phyloP scores from a whole-genome alignment of 139 green algal genomes.

The Coelastrella sp. region DNA sequence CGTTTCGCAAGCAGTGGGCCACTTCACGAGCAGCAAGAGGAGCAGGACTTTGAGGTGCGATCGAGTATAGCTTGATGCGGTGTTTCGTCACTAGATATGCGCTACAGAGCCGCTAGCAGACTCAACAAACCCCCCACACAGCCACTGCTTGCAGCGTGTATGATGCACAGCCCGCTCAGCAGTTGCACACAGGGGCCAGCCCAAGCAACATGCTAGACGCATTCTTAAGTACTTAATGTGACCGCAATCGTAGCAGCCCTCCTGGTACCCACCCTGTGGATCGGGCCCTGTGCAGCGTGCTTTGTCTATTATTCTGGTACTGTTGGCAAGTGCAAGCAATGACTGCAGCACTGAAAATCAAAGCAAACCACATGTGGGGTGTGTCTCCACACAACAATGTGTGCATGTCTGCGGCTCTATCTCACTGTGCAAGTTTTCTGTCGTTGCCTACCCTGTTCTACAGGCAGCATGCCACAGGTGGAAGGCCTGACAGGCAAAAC shows the following conservation, averaged over 20 bases:
- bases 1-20: neutral
- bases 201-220: too few species aligned
- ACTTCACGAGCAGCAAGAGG: neutral
- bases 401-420: neutral
- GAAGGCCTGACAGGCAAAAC: conserved; percentile 66
- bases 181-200: too few species aligned
- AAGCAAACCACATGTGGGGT: too few species aligned
- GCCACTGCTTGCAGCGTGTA: neutral
- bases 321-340: neutral
- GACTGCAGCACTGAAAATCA: neutral
- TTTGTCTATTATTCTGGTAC: too few species aligned
- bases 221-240: too few species aligned
- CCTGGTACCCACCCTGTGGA: too few species aligned
- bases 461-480: neutral
- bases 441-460: neutral
- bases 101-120: neutral
- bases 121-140: neutral
- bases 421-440: neutral
- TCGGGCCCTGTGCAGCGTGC: too few species aligned
- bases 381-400: neutral
- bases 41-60: neutral
- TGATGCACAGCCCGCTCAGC: too few species aligned
- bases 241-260: too few species aligned
- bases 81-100: neutral
- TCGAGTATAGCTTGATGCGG: neutral